Evolutionary conservation across 1,139 yeast genomes (phyloP).

Genomic region (Debaryomyces singareniensis): DNA sequence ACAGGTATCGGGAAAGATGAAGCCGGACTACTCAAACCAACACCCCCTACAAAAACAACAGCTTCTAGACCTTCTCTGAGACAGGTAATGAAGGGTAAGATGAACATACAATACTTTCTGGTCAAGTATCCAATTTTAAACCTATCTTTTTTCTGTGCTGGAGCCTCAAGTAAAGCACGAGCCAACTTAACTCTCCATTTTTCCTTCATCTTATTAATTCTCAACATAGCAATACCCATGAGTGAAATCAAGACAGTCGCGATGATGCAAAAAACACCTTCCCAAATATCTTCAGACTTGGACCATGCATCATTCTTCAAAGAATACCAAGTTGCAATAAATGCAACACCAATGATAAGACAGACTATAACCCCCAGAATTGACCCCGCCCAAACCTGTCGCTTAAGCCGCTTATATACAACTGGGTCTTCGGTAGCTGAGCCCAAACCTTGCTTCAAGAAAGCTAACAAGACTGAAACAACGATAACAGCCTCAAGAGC

Average conservation of each 20-base stretch:
- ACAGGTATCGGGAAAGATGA: slow-evolving; percentile 84
- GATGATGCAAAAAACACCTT: slow-evolving; percentile 77
- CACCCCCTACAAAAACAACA: slow-evolving; percentile 86
- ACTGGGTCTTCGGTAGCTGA: slow-evolving; percentile 38
- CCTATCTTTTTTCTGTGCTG: slow-evolving; percentile 22
- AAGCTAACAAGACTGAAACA: slow-evolving; percentile 83
- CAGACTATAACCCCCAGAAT: slow-evolving; percentile 65
- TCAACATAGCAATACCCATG: slow-evolving; percentile 90
- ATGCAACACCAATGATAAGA: slow-evolving; percentile 73
- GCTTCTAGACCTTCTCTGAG: slow-evolving; percentile 91
- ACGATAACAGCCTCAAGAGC: slow-evolving; percentile 85
- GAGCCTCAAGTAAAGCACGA: slow-evolving; percentile 50
- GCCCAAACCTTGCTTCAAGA: slow-evolving; percentile 80
- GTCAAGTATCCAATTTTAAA: slow-evolving; percentile 33
- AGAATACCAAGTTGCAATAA: slow-evolving; percentile 77
- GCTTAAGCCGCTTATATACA: slow-evolving; percentile 53
- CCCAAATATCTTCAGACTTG: slow-evolving; percentile 85
- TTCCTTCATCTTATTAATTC: slow-evolving; percentile 84
- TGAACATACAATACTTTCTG: slow-evolving; percentile 67
- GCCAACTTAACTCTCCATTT: slow-evolving; percentile 92
- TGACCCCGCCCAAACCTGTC: slow-evolving; percentile 82
- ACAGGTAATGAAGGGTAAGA: slow-evolving; percentile 77
- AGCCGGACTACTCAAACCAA: slow-evolving; percentile 73
- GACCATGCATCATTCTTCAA: slow-evolving; percentile 83
- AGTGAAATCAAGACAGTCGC: slow-evolving; percentile 78